A percentile compares a stretch with the other conserved stretches of the same genome.
Conservation (phyloP, 2,329 filamentous ascomycete species). For the Xylaria sp. region DNA sequence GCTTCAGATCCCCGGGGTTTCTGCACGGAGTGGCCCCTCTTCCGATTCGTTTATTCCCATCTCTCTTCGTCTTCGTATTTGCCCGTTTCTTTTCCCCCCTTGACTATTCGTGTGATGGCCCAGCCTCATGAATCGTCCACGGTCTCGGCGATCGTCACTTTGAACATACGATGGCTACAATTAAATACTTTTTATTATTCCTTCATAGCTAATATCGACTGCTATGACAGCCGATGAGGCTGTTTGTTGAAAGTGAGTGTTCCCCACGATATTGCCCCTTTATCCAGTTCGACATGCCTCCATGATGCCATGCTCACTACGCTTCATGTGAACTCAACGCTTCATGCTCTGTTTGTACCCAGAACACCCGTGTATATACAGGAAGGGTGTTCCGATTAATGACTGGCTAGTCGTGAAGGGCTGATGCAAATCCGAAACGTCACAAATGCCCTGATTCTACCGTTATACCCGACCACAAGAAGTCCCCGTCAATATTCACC, state of each 20-base stretch:
- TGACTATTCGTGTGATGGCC: too few species aligned
- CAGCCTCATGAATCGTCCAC: too few species aligned
- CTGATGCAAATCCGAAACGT: conserved; percentile 11
- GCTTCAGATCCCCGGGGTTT: too few species aligned
- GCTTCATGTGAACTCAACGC: neutral
- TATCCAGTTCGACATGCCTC: neutral
- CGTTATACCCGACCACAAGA: conserved; percentile 50
- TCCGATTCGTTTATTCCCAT: neutral
- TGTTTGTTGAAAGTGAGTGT: neutral
- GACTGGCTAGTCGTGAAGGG: neutral
- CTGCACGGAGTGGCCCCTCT: too few species aligned
- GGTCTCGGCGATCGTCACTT: too few species aligned
- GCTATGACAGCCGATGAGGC: neutral
- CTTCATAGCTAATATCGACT: too few species aligned
- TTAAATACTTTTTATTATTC: too few species aligned
- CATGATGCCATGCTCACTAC: neutral
- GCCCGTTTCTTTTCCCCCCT: too few species aligned
- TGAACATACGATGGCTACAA: too few species aligned
- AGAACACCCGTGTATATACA: conserved; percentile 15
- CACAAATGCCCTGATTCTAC: conserved; percentile 5
- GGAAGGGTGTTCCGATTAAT: conserved; percentile 2
- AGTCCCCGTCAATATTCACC: conserved; percentile 73
- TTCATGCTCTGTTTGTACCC: conserved; percentile 4
- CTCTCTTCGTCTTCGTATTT: neutral
- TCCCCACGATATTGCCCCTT: neutral